Evolutionary conservation across 2,329 filamentous ascomycete species (phyloP).

Genomic region (Pyrenophora teres): DNA sequence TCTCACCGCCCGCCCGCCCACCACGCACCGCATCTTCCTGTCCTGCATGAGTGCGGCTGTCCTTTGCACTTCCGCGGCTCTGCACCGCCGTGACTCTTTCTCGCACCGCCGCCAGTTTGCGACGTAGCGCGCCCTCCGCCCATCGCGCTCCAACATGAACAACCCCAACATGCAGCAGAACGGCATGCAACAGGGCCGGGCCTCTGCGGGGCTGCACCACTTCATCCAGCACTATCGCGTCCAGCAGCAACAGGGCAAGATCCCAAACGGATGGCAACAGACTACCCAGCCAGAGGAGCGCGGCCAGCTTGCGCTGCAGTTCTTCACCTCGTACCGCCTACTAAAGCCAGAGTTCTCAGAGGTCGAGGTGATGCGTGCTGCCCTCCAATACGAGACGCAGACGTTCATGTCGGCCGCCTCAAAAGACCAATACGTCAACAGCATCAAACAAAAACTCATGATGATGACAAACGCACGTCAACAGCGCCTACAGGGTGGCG

Average conservation of each 20-base stretch:
- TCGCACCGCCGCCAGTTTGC: conserved; percentile 4
- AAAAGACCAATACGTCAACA: conserved; percentile 40
- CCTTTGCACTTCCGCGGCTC: conserved; percentile 20
- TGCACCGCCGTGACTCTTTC: conserved; percentile 23
- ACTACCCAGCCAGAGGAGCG: conserved; percentile 38
- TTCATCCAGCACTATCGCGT: conserved; percentile 37
- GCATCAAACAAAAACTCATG: conserved; percentile 38
- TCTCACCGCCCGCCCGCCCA: background rate
- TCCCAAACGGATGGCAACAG: conserved; percentile 43
- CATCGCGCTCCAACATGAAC: conserved; percentile 34
- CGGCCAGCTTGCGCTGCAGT: conserved; percentile 37
- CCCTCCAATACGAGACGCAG: conserved; percentile 38
- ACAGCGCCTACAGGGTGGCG: conserved; percentile 30
- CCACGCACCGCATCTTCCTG: conserved; percentile 1
- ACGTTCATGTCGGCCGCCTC: conserved; percentile 30
- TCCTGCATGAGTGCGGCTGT: conserved; percentile 29
- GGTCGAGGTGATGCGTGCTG: conserved; percentile 31
- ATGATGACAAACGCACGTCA: conserved; percentile 38
- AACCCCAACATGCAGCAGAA: conserved; percentile 40
- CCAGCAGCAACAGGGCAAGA: conserved; percentile 34
- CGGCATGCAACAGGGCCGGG: conserved; percentile 17
- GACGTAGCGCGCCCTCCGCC: conserved; percentile 8
- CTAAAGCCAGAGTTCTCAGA: conserved; percentile 40
- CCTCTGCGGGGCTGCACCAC: conserved; percentile 29
- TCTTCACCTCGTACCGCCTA: conserved; percentile 41